Evolutionary conservation across 2,329 filamentous ascomycete genomes (phyloP).

Genomic region (Colletotrichum liaoningense): DNA sequence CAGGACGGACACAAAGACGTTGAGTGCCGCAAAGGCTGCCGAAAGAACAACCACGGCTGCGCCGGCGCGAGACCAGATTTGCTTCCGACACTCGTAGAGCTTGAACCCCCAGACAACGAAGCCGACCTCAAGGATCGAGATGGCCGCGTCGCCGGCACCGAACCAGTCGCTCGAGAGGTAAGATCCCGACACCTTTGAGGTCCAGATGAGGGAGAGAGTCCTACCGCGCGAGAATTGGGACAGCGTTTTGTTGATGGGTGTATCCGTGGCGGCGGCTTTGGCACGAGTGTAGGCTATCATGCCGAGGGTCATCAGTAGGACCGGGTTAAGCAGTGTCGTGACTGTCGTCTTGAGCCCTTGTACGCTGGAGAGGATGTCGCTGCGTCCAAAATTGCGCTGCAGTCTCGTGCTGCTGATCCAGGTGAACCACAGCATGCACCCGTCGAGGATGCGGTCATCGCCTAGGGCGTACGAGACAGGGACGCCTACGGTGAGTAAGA

Average conservation of each 20-base stretch:
- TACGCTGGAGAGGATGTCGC: slow-evolving; percentile 29
- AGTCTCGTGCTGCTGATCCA: slow-evolving; percentile 58
- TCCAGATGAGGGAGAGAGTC: slow-evolving; percentile 50
- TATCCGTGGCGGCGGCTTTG: slow-evolving; percentile 48
- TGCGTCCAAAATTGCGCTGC: slow-evolving; percentile 48
- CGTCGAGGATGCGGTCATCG: slow-evolving; percentile 56
- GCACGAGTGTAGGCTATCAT: slow-evolving; percentile 56
- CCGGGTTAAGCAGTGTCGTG: slow-evolving; percentile 57
- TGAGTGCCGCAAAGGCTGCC: slow-evolving; percentile 50
- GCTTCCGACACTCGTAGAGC: slow-evolving; percentile 60
- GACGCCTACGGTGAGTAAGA: slow-evolving; percentile 51
- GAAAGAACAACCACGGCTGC: slow-evolving; percentile 52
- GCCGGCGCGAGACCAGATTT: slow-evolving; percentile 57
- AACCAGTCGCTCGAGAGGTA: slow-evolving; percentile 42
- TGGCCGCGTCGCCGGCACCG: slow-evolving; percentile 61
- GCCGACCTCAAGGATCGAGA: slow-evolving; percentile 61
- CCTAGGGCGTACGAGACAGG: slow-evolving; percentile 49
- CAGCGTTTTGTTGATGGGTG: slow-evolving; percentile 45
- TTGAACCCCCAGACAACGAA: slow-evolving; percentile 66
- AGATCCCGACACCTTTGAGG: slow-evolving; percentile 33
- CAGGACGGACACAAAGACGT: slow-evolving; percentile 55
- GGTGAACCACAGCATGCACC: slow-evolving; percentile 58
- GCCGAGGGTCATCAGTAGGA: slow-evolving; percentile 58
- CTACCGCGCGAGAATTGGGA: slow-evolving; percentile 47
- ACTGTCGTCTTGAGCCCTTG: slow-evolving; percentile 30